phyloP scores from a whole-genome alignment of 1,284 basidiomycete species.

The Rhizoctonia solani region DNA sequence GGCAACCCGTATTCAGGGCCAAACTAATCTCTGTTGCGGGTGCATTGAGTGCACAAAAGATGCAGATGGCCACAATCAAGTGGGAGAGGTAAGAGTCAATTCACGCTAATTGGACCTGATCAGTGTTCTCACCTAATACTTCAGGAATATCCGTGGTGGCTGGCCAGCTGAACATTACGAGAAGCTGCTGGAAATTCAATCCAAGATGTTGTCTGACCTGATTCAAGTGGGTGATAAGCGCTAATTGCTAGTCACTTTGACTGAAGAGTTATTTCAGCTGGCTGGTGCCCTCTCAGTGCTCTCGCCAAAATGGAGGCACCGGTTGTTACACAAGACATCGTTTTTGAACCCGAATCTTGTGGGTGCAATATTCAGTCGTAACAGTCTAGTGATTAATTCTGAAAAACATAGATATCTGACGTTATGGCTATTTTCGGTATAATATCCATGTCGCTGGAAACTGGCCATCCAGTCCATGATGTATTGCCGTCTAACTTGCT shows the following conservation, averaged over 20 bases:
- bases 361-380: conserved; percentile 42
- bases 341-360: conserved; percentile 57
- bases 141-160: conserved; percentile 51
- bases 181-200: conserved; percentile 49
- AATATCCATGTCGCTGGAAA: conserved; percentile 54
- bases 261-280: conserved; percentile 45
- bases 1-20: conserved; percentile 37
- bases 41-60: conserved; percentile 48
- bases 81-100: conserved; percentile 49
- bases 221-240: conserved; percentile 47
- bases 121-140: not conserved
- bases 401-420: conserved; percentile 50
- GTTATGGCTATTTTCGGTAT: conserved; percentile 53
- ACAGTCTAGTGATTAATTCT: conserved; percentile 39
- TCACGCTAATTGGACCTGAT: not conserved
- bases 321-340: conserved; percentile 51
- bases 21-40: conserved; percentile 44
- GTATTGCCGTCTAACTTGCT: conserved; percentile 52
- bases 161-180: conserved; percentile 58
- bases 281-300: conserved; percentile 51
- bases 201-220: conserved; percentile 52
- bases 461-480: conserved; percentile 54
- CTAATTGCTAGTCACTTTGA: not conserved
- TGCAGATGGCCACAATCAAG: conserved; percentile 50
- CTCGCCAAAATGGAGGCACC: conserved; percentile 48